Percentiles rank a stretch among this genome's conserved stretches.
These are phyloP conservation scores for Globisporangium perplexum DNA, from an alignment of 352 stramenopile species.

Conservation along the genomic window DNA sequence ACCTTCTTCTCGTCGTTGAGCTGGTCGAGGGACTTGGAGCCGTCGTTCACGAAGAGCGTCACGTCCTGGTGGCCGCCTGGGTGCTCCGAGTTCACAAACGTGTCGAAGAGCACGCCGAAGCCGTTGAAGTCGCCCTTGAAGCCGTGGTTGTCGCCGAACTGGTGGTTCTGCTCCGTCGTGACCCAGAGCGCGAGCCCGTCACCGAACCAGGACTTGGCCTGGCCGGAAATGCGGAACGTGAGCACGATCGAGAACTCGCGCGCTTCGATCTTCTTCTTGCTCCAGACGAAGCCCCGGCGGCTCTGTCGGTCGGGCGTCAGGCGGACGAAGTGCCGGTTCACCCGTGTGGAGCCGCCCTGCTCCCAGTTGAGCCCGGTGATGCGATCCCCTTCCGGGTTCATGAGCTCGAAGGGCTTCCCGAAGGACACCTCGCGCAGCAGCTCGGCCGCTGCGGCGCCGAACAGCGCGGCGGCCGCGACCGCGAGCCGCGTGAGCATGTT, in stretches of 20 bases:
- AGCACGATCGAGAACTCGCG: conserved; percentile 73
- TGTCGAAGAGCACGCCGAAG: conserved; percentile 79
- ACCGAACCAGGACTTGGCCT: conserved; percentile 68
- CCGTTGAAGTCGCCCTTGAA: conserved; percentile 69
- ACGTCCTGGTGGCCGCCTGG: conserved; percentile 78
- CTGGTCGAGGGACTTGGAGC: conserved; percentile 69
- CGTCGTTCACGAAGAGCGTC: conserved; percentile 78
- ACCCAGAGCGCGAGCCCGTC: conserved; percentile 80
- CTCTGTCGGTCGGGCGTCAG: conserved; percentile 77
- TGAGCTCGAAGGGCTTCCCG: conserved; percentile 75
- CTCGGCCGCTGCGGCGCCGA: conserved; percentile 16
- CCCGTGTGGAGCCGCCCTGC: conserved; percentile 50
- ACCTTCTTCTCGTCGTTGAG: conserved; percentile 62
- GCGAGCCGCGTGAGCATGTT: conserved; percentile 14
- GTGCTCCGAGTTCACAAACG: conserved; percentile 81
- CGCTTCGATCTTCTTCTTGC: conserved; percentile 47
- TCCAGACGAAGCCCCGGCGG: conserved; percentile 72
- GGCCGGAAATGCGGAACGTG: conserved; percentile 82
- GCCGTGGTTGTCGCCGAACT: conserved; percentile 72
- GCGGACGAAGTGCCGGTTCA: conserved; percentile 80
- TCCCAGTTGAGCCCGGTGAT: conserved; percentile 50
- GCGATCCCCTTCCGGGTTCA: conserved; percentile 52
- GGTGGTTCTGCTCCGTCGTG: conserved; percentile 46
- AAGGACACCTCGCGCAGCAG: conserved; percentile 56
- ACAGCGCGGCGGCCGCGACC: conserved; percentile 19